A percentile compares a stretch with the other conserved stretches of the same genome.
These are phyloP conservation scores for Miamiensis avidus DNA, from an alignment of 169 alveolate species.

Conservation along the genomic window DNA sequence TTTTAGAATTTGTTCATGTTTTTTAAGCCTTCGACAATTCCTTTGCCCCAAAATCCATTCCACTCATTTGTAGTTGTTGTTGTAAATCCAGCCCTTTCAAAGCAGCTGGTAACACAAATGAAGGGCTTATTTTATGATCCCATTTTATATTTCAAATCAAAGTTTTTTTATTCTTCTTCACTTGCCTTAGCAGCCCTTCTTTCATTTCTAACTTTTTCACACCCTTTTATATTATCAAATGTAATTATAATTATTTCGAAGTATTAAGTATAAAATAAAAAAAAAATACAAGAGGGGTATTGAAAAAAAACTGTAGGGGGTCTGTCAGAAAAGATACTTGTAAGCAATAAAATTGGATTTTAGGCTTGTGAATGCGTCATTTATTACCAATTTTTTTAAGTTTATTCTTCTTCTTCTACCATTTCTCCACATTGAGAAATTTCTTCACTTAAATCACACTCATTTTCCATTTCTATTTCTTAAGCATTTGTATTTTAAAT, in stretches of 20 bases:
- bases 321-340: not conserved
- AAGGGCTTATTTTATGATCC: conserved; percentile 22
- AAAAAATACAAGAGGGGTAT: not conserved
- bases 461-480: not conserved
- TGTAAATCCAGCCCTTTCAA: conserved; percentile 44
- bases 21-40: conserved; percentile 1
- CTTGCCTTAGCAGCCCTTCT: not conserved
- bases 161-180: not conserved
- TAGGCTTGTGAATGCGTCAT: no score
- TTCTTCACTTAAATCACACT: not conserved
- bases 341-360: not conserved
- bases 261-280: no score
- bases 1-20: conserved; percentile 48
- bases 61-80: conserved; percentile 22
- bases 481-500: no score
- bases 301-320: not conserved
- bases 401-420: not conserved
- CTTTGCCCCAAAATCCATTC: conserved; percentile 44
- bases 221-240: conserved; percentile 5
- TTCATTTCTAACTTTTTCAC: conserved; percentile 4
- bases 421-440: not conserved
- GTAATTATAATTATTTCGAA: not conserved
- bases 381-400: no score
- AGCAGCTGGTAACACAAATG: conserved; percentile 31
- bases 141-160: conserved; percentile 3